Base-by-base conservation (phyloP, 2,329 filamentous ascomycete species). In the Penicillium olsonii region DNA sequence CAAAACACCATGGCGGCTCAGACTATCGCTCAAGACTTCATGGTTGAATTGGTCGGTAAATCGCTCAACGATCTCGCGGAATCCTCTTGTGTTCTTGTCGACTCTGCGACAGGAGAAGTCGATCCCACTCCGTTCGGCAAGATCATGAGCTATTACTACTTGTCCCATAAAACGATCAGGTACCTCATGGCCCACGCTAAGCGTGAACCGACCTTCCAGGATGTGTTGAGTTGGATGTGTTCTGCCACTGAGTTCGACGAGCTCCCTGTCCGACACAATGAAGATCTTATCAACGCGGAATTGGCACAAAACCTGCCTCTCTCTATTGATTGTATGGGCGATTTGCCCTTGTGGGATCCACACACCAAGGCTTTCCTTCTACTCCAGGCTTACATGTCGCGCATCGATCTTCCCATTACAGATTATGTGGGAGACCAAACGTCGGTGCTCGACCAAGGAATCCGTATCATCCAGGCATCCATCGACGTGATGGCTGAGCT, bases 71-170 rank as follows among this genome's bases (percentile, higher is more conserved):
- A 95, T 65, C 82, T 99, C 4, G 87, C 87, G 1, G 81, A 88
- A 54, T 97, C 92, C 2, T 87, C 86, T 45, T 99, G 94, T 74
- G 84, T 96, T 14, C 80, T 86, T 15, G 80, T 95, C 3, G 87
- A 90, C 63, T 85, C 87, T 37, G 68, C 69, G 3, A 96, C 94
- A 57, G 92, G 92, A 37, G 88, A 96, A 60, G 85, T 99, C 22
- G 88, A 96, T 60, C 78, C 92, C 0, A 97, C 94, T 0, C 87
- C 92, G 0, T 81, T 97, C 6, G 94, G 94, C 63, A 96, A 96
- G 76, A 97, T 99, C 66, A 96, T 97, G 90, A 95, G 89, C 69
- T 99, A 97, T 78, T 99, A 99, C 79, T 99, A 99, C 67, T 85
- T 94, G 40, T 95, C 92, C 0, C 94, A 99, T 75, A 88, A 88